Base-by-base conservation (phyloP, 2,329 filamentous ascomycete species). In the Fusarium liriodendri region DNA sequence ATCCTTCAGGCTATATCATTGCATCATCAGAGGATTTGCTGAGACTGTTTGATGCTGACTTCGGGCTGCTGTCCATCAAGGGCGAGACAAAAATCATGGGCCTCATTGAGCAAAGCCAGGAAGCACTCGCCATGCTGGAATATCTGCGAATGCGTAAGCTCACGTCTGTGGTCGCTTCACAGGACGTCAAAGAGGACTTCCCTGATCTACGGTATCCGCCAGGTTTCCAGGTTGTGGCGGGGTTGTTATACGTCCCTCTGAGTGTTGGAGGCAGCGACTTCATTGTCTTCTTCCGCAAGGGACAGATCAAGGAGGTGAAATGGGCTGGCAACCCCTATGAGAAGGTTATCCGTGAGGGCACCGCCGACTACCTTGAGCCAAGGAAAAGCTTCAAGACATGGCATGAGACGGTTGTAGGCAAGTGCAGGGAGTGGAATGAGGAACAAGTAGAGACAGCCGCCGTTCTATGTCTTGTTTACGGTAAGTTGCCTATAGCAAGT, bases 81-180 rank as follows among this genome's bases (percentile, higher is more conserved):
- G 94, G 94, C n/a, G 95, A 98, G 80, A 97, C 95, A 0, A 97
- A 97, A 79, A 92, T 97, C 2, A 83, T 98, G 29, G 95, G 95
- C 0, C 87, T 89, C 52, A 83, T 94, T 9, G 90, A 93, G 16
- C 89, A 95, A 45, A 92, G 93, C 0, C 95, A 97, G 78, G 95
- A 98, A 82, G 91, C 94, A 2, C 83, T 98, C 35, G 95, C 93
- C 0, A 89, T 98, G 87, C 84, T 97, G 1, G 95, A 97, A 79
- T 98, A 97, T 78, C 84, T 98, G 6, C 90, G 94, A 5, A 88
- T 97, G 85, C 90, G 93, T 14, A 90, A 87, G 68, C 88, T 97
- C 25, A 93, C 90, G 1, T 92, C 93, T 0, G 94, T 98, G 0
- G 84, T 94, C 40, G 92, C 93, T 1, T 95, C 94, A 1, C 94